These are phyloP conservation scores for Vaccinium corymbosum DNA, from an alignment of 148 eudicot species.

Conservation along the genomic window DNA sequence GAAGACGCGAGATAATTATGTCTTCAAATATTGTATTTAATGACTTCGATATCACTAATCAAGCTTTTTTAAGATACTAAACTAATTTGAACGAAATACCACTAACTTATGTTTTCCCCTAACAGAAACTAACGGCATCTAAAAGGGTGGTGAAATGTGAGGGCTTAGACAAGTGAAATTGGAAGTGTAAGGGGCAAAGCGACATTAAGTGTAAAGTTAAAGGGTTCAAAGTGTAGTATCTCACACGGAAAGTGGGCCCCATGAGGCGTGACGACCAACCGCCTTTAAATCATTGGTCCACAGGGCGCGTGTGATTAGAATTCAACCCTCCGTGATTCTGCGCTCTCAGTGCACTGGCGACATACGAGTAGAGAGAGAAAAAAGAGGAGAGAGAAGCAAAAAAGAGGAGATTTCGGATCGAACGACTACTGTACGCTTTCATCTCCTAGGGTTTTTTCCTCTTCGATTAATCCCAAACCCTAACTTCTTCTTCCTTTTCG, in stretches of 20 bases:
- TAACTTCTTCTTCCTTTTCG: not conserved
- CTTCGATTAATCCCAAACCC: slow-evolving; percentile 15
- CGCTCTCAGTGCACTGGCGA: not conserved
- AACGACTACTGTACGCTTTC: slow-evolving; percentile 3
- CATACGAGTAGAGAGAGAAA: not conserved
- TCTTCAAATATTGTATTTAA: no score
- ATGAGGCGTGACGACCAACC: slow-evolving; percentile 6
- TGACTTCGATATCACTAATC: no score
- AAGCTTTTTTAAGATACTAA: no score
- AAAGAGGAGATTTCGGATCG: slow-evolving; percentile 15
- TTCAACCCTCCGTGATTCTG: not conserved
- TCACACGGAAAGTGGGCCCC: not conserved
- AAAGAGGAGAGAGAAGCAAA: not conserved
- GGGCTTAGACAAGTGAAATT: not conserved
- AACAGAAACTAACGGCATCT: no score
- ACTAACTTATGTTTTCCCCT: no score
- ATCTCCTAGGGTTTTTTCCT: slow-evolving; percentile 11
- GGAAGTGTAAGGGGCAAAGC: not conserved
- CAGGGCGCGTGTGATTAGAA: slow-evolving; percentile 10
- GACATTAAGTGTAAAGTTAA: not conserved
- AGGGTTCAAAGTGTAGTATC: not conserved
- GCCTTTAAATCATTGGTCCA: slow-evolving; percentile 1
- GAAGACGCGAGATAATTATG: no score
- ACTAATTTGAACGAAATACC: no score
- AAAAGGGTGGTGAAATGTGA: not conserved